A percentile compares a stretch with the other conserved stretches of the same genome.
These are phyloP conservation scores for Hymenoscyphus fraxineus DNA, from an alignment of 2,329 filamentous ascomycete species.

Conservation along the genomic window DNA sequence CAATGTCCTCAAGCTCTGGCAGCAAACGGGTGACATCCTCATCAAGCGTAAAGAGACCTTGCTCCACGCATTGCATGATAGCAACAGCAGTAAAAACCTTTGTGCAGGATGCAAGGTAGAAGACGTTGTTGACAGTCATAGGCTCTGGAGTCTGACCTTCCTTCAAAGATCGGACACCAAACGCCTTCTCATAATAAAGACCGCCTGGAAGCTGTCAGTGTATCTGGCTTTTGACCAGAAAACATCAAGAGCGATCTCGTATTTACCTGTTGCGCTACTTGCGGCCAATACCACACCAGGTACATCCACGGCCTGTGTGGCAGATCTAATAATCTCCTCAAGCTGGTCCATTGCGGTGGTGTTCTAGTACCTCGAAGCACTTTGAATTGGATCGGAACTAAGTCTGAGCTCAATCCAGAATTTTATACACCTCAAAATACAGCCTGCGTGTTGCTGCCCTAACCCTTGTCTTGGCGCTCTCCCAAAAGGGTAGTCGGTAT, in stretches of 20 bases:
- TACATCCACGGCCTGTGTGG: not conserved
- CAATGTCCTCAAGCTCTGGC: conserved; percentile 24
- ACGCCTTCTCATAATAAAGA: conserved; percentile 34
- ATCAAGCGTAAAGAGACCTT: conserved; percentile 45
- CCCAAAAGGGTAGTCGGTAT: no score
- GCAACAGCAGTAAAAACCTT: conserved; percentile 52
- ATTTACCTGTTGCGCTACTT: not conserved
- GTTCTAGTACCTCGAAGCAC: no score
- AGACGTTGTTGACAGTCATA: conserved; percentile 40
- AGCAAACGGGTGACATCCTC: conserved; percentile 34
- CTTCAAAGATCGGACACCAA: conserved; percentile 41
- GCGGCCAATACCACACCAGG: not conserved
- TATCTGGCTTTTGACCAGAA: not conserved
- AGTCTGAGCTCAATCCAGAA: no score
- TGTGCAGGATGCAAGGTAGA: conserved; percentile 49
- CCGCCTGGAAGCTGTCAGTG: conserved; percentile 23
- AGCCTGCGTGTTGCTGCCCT: no score
- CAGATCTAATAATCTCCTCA: not conserved
- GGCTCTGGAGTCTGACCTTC: conserved; percentile 44
- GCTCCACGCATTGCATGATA: conserved; percentile 54
- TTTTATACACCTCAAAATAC: no score
- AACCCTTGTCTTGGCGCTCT: no score
- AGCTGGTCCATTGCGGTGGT: not conserved
- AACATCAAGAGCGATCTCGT: not conserved
- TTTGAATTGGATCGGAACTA: no score